These are phyloP conservation scores for Rhododendron griersonianum DNA, from an alignment of 148 eudicot species.

Conservation along the genomic window DNA sequence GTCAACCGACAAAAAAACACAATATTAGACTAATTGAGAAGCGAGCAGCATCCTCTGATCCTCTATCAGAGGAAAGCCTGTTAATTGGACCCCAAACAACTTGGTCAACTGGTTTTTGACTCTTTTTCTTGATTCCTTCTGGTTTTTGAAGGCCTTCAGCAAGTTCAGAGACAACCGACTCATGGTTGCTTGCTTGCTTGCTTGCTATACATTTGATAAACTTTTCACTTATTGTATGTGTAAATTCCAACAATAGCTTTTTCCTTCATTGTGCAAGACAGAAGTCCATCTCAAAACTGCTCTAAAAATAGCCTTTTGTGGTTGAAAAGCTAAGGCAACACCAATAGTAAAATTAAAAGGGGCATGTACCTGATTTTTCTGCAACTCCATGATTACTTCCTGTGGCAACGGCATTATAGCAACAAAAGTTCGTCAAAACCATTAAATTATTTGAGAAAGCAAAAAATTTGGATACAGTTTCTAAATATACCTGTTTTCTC, in stretches of 20 bases:
- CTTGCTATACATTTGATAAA: background rate
- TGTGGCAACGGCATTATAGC: slow-evolving; percentile 14
- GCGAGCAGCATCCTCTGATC: background rate
- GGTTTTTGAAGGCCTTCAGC: background rate
- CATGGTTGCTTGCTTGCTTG: background rate
- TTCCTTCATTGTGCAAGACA: too few relatives aligned
- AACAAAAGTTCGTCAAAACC: background rate
- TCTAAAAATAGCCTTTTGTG: background rate
- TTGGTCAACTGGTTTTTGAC: background rate
- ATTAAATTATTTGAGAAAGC: background rate
- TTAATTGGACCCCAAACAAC: background rate
- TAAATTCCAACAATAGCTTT: background rate
- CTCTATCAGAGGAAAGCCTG: background rate
- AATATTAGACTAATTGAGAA: background rate
- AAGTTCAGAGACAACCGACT: background rate
- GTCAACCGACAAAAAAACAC: slow-evolving; percentile 1
- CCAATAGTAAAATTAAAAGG: background rate
- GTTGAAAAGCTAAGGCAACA: background rate
- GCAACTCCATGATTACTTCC: slow-evolving; percentile 43
- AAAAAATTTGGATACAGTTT: background rate
- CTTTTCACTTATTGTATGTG: background rate
- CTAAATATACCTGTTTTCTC: slow-evolving; percentile 35
- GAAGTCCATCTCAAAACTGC: too few relatives aligned
- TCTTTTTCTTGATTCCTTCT: background rate
- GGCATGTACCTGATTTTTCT: slow-evolving; percentile 42